These are phyloP conservation scores for Kazachstania africana DNA, from an alignment of 805 yeast genomes.

Conservation along the genomic window DNA sequence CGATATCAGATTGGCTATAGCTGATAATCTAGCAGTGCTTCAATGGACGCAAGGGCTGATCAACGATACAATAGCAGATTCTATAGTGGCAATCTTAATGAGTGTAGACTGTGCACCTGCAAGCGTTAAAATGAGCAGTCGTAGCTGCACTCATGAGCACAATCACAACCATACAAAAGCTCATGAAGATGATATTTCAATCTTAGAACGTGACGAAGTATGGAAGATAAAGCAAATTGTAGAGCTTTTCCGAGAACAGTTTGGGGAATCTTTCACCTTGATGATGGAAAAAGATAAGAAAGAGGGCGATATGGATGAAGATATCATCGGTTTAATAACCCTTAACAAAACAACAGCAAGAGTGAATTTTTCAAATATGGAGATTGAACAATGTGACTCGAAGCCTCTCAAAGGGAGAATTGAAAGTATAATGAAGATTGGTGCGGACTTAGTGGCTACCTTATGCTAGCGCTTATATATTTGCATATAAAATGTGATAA, in stretches of 20 bases:
- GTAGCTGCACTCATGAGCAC: constrained; percentile 37
- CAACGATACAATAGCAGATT: constrained; percentile 90
- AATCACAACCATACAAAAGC: constrained; percentile 5
- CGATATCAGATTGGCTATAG: constrained; percentile 40
- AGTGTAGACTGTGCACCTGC: constrained; percentile 94
- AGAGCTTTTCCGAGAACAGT: constrained; percentile 65
- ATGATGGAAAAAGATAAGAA: constrained; percentile 11
- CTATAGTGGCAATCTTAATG: constrained; percentile 78
- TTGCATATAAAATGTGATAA: no score
- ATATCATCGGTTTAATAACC: constrained; percentile 42
- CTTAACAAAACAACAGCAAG: constrained; percentile 69
- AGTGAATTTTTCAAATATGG: constrained; percentile 51
- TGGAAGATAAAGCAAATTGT: constrained; percentile 44
- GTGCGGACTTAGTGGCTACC: constrained; percentile 76
- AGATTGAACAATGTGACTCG: constrained; percentile 57
- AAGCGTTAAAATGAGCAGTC: constrained; percentile 76
- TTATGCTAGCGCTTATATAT: constrained; percentile 33
- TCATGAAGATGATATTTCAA: constrained; percentile 3
- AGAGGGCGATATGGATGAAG: constrained; percentile 21
- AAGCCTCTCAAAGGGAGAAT: constrained; percentile 73
- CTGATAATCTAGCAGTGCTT: constrained; percentile 44
- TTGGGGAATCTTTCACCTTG: constrained; percentile 59
- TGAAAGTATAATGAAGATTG: constrained; percentile 66
- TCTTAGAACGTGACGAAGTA: constrained; percentile 7
- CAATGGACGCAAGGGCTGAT: constrained; percentile 87